Evolutionary conservation across 805 yeast genomes (phyloP).

Genomic region (Starmera dryadoides): DNA sequence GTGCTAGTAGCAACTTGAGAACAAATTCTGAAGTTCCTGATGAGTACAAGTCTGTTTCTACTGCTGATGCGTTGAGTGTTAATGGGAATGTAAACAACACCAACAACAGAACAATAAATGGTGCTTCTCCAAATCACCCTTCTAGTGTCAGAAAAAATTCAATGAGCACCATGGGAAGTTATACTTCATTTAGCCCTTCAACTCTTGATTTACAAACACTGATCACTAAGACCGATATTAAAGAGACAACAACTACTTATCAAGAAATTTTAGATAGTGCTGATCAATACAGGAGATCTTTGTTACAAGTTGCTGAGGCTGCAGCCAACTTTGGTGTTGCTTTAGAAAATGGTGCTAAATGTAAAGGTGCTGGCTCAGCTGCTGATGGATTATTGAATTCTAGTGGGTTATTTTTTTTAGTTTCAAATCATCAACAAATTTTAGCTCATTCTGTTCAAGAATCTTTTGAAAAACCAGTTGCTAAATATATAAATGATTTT

Average conservation of each 20-base stretch:
- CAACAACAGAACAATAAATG: too few relatives aligned
- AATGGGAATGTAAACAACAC: too few relatives aligned
- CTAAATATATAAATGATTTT: slow-evolving; percentile 36
- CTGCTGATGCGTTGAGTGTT: slow-evolving; percentile 8
- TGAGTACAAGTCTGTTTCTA: slow-evolving; percentile 19
- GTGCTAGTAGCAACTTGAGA: slow-evolving; percentile 19
- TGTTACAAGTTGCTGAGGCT: slow-evolving; percentile 42
- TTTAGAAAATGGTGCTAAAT: slow-evolving; percentile 54
- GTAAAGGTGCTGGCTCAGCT: slow-evolving; percentile 52
- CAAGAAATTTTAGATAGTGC: slow-evolving; percentile 41
- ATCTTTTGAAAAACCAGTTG: slow-evolving; percentile 50
- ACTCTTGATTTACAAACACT: slow-evolving; percentile 54
- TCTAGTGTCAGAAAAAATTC: slow-evolving; percentile 9
- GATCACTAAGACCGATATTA: slow-evolving; percentile 54
- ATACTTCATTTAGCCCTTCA: slow-evolving; percentile 25
- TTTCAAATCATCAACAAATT: slow-evolving; percentile 72
- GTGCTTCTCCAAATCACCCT: not conserved
- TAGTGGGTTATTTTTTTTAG: slow-evolving; percentile 69
- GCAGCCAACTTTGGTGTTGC: slow-evolving; percentile 69
- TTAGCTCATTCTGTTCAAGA: slow-evolving; percentile 48
- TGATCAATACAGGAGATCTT: slow-evolving; percentile 36
- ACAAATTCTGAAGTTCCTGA: slow-evolving; percentile 6
- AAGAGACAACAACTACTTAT: slow-evolving; percentile 40
- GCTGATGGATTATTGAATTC: slow-evolving; percentile 64
- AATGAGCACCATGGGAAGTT: slow-evolving; percentile 14